Percentiles rank a stretch among this genome's conserved stretches.
Conservation (phyloP, 306 rosid species). For the Senna tora region DNA sequence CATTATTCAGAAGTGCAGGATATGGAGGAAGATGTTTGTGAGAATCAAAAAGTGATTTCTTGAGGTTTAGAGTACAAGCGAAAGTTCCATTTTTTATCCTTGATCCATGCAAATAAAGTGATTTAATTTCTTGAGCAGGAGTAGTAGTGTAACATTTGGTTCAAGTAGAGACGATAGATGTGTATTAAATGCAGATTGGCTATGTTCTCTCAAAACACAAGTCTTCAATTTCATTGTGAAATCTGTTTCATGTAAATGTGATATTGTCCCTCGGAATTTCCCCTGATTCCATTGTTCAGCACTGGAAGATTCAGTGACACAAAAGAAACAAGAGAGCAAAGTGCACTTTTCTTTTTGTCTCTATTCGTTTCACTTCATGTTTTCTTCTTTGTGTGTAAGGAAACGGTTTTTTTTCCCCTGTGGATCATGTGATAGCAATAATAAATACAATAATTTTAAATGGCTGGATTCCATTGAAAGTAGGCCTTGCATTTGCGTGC, state of each 20-base stretch:
- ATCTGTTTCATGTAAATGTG: background rate
- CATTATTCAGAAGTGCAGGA: conserved; percentile 72
- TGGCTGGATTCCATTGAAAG: background rate
- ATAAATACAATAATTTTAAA: background rate
- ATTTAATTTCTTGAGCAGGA: conserved; percentile 35
- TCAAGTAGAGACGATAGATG: conserved; percentile 18
- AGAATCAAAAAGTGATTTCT: background rate
- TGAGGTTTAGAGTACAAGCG: conserved; percentile 33
- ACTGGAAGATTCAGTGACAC: background rate
- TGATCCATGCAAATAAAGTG: conserved; percentile 33
- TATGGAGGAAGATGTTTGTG: conserved; percentile 81
- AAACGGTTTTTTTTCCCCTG: background rate
- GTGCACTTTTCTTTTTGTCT: conserved; percentile 11
- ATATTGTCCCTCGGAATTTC: background rate
- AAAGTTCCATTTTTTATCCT: conserved; percentile 14
- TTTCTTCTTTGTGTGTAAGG: background rate
- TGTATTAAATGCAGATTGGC: background rate
- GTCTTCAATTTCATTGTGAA: too few species aligned
- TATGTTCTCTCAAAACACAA: too few species aligned
- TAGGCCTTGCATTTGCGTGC: background rate
- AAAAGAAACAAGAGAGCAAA: conserved; percentile 9
- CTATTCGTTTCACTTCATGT: conserved; percentile 5
- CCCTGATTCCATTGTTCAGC: background rate
- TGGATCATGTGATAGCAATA: conserved; percentile 11
- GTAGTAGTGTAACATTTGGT: conserved; percentile 27